These are phyloP conservation scores for Nakazawaea laoshanensis DNA, from an alignment of 805 yeast species.

Conservation along the genomic window DNA sequence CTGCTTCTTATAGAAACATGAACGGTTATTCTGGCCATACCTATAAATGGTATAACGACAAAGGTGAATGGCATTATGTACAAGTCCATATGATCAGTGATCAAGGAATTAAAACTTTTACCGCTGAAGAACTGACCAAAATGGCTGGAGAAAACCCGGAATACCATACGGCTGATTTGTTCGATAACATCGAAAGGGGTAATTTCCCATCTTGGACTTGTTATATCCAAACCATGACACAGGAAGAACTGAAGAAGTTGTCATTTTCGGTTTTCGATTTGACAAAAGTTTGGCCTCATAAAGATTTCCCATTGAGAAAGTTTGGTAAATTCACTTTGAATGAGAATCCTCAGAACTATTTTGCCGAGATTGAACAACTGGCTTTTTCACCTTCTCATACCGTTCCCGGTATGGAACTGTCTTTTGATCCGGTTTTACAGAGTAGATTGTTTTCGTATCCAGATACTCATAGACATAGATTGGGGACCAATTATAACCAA, in stretches of 20 bases:
- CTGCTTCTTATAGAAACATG: constrained; percentile 68
- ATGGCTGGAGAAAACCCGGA: constrained; percentile 77
- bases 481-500: constrained; percentile 70
- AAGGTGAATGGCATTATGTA: constrained; percentile 72
- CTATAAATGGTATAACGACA: constrained; percentile 68
- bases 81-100: constrained; percentile 68
- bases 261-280: constrained; percentile 83
- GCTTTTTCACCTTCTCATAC: constrained; percentile 82
- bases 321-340: constrained; percentile 75
- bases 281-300: constrained; percentile 90
- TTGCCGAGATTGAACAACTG: constrained; percentile 82
- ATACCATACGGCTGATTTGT: constrained; percentile 71
- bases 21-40: constrained; percentile 82
- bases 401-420: constrained; percentile 77
- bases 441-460: constrained; percentile 76
- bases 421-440: constrained; percentile 80
- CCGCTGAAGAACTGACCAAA: constrained; percentile 59
- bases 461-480: constrained; percentile 79
- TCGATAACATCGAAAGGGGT: constrained; percentile 69
- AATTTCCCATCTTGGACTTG: constrained; percentile 80
- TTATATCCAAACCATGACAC: constrained; percentile 81
- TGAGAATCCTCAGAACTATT: constrained; percentile 79
- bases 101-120: constrained; percentile 42
- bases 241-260: constrained; percentile 63
- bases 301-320: constrained; percentile 76